Percentiles rank a stretch among this genome's conserved stretches.
Evolutionary conservation across 75 land plant genomes (phyloP).

Genomic region (Pinus taeda): DNA sequence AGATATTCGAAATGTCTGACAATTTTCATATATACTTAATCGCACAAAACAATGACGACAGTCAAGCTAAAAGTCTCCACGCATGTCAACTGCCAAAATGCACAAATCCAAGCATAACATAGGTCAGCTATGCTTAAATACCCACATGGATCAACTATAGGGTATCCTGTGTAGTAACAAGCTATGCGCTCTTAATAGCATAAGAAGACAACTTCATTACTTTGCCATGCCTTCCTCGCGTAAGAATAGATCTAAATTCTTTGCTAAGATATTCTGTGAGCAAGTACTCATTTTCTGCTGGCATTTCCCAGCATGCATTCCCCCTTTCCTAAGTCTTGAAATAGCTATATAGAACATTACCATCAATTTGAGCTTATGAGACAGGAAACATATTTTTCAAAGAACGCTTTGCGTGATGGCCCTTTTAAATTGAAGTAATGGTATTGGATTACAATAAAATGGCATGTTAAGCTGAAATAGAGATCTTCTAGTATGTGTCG

Average conservation of each 20-base stretch:
- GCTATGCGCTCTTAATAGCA: background rate
- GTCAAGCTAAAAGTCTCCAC: background rate
- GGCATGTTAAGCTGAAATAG: too few species aligned
- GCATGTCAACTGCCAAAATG: background rate
- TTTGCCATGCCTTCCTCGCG: background rate
- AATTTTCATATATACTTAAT: background rate
- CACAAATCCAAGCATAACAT: background rate
- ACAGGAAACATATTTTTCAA: too few species aligned
- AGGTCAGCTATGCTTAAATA: background rate
- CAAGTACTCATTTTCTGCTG: background rate
- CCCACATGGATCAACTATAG: slow-evolving; percentile 4
- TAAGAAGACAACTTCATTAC: background rate
- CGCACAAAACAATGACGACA: background rate
- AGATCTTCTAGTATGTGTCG: too few species aligned
- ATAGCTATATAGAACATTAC: background rate
- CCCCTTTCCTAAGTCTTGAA: background rate
- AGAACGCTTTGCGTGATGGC: too few species aligned
- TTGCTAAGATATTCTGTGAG: background rate
- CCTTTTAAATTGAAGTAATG: too few species aligned
- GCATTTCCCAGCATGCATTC: background rate
- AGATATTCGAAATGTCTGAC: background rate
- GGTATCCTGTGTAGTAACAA: background rate
- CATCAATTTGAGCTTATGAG: too few species aligned
- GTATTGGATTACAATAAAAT: too few species aligned
- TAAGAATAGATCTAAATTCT: background rate